These are phyloP conservation scores for Tricharina praecox DNA, from an alignment of 495 filamentous ascomycete species.

Conservation along the genomic window DNA sequence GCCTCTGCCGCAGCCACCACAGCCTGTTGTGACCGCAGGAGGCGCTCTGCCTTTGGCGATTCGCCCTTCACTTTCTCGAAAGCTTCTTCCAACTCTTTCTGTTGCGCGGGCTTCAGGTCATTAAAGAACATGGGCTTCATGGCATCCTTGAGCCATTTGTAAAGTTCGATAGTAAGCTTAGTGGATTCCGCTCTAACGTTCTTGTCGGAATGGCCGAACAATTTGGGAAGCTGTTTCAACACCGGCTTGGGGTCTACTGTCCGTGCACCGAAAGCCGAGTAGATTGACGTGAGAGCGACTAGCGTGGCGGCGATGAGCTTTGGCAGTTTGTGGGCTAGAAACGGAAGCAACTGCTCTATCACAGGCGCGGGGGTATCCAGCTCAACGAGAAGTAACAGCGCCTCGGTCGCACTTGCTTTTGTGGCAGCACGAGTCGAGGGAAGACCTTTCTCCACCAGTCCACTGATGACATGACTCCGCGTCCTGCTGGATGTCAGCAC, in stretches of 20 bases:
- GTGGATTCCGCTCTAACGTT: slow-evolving; percentile 93
- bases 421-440: slow-evolving; percentile 70
- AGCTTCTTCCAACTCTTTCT: slow-evolving; percentile 79
- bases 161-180: slow-evolving; percentile 81
- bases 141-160: slow-evolving; percentile 90
- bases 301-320: slow-evolving; percentile 83
- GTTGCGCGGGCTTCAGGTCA: slow-evolving; percentile 89
- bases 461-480: slow-evolving; percentile 50
- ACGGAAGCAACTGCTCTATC: slow-evolving; percentile 77
- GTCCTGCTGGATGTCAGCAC: slow-evolving; percentile 37
- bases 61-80: slow-evolving; percentile 89
- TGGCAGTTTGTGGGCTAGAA: slow-evolving; percentile 76
- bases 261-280: slow-evolving; percentile 86
- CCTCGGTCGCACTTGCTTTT: slow-evolving; percentile 74
- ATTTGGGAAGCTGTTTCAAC: slow-evolving; percentile 78
- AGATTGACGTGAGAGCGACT: slow-evolving; percentile 62
- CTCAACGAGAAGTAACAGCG: slow-evolving; percentile 75
- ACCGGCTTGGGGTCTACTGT: slow-evolving; percentile 90
- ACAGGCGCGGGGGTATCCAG: slow-evolving; percentile 71
- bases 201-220: slow-evolving; percentile 93
- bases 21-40: slow-evolving; percentile 79
- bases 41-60: slow-evolving; percentile 71
- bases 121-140: slow-evolving; percentile 98
- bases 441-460: slow-evolving; percentile 85
- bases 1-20: slow-evolving; percentile 51